Conservation (phyloP, 73 alveolate genomes). For the Diophrys sp. region DNA sequence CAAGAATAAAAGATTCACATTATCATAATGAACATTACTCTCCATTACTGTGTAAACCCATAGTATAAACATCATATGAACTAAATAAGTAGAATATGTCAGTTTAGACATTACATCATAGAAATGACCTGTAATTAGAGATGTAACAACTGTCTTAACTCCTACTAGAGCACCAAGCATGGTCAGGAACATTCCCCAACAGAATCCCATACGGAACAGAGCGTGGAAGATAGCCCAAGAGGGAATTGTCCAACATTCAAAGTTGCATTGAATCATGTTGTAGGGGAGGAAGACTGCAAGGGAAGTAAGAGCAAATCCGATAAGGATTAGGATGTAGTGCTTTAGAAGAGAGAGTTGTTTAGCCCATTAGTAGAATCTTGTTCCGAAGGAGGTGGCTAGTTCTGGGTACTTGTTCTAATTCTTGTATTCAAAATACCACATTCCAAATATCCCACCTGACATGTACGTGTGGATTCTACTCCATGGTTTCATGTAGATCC, state of each 20-base stretch:
- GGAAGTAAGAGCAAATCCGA: not conserved
- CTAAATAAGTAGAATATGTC: not conserved
- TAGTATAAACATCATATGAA: not conserved
- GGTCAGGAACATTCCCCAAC: not conserved
- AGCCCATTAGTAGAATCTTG: not conserved
- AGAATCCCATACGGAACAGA: not conserved
- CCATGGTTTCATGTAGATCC: constrained; percentile 50
- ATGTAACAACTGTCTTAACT: not conserved
- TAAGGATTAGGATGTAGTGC: not conserved
- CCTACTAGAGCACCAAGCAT: not conserved
- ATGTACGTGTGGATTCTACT: constrained; percentile 51
- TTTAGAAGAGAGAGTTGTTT: not conserved
- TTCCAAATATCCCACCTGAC: constrained; percentile 40
- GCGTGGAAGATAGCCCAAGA: not conserved
- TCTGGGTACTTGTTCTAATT: not conserved
- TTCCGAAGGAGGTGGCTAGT: not conserved
- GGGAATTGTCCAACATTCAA: not conserved
- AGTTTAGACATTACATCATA: not conserved
- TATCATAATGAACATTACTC: not conserved
- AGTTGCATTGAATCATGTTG: not conserved
- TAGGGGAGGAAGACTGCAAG: not conserved
- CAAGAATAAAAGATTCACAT: not conserved
- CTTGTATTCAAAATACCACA: constrained; percentile 37
- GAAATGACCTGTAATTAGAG: not conserved
- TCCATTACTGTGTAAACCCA: not conserved